These are phyloP conservation scores for Tilletia caries DNA, from an alignment of 1,284 basidiomycete species.

Conservation along the genomic window DNA sequence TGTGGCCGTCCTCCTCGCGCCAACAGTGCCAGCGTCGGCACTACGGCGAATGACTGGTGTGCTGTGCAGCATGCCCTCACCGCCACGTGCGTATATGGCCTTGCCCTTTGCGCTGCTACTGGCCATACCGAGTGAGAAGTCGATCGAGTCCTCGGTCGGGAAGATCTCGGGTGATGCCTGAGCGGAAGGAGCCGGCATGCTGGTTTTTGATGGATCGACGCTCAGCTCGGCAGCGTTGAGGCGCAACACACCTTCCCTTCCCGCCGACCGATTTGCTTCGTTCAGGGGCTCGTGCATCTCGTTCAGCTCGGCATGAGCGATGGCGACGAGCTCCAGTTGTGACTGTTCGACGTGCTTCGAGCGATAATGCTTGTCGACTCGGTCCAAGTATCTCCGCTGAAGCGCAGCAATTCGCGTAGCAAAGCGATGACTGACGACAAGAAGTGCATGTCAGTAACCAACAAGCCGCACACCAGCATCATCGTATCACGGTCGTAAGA, in stretches of 20 bases:
- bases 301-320: neutral
- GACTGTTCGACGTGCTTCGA: neutral
- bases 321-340: neutral
- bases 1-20: too few relatives aligned
- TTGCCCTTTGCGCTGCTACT: neutral
- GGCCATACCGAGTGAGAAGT: neutral
- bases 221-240: neutral
- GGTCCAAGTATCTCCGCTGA: neutral
- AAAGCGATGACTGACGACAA: neutral
- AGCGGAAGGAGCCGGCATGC: neutral
- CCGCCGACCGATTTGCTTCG: neutral
- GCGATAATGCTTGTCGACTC: conserved; percentile 1
- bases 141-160: conserved; percentile 3
- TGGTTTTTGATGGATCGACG: neutral
- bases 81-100: neutral
- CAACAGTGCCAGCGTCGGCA: too few relatives aligned
- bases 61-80: neutral
- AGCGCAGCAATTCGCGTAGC: conserved; percentile 1
- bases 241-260: neutral
- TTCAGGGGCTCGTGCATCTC: neutral
- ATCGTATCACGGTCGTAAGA: too few relatives aligned
- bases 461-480: neutral
- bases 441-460: neutral
- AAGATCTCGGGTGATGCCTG: neutral
- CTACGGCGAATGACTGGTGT: neutral